Evolutionary conservation across 345 rosid genomes (phyloP).

Genomic region (Salix koriyanagi): DNA sequence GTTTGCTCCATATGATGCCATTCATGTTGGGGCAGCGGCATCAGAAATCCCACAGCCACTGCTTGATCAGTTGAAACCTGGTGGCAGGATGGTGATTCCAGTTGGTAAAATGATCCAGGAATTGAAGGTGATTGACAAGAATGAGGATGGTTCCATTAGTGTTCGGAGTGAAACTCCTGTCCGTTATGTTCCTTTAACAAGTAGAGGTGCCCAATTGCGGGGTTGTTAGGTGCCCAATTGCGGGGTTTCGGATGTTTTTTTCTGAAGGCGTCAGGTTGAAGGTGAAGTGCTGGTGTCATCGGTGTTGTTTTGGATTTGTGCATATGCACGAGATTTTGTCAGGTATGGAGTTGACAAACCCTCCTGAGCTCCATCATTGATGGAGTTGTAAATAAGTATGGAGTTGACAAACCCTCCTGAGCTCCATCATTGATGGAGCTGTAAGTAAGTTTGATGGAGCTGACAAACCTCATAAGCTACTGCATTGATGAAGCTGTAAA

Average conservation of each 20-base stretch:
- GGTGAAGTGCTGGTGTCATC: not conserved
- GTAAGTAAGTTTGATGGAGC: no score
- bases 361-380: not conserved
- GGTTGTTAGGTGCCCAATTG: not conserved
- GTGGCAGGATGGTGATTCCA: conserved; percentile 97
- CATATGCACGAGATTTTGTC: not conserved
- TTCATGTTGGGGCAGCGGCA: conserved; percentile 98
- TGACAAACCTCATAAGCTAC: no score
- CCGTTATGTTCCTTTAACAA: conserved; percentile 90
- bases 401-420: no score
- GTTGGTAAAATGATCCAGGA: conserved; percentile 82
- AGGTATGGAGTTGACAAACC: not conserved
- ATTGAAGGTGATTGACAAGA: conserved; percentile 71
- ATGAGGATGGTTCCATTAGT: conserved; percentile 68
- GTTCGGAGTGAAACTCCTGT: conserved; percentile 62
- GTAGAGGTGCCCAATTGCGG: conserved; percentile 68
- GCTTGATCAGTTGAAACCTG: conserved; percentile 90
- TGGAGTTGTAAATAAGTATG: not conserved
- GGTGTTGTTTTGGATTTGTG: not conserved
- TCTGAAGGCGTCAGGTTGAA: not conserved
- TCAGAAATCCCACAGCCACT: conserved; percentile 76
- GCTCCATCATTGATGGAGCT: no score
- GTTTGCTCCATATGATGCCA: conserved; percentile 85
- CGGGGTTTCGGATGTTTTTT: not conserved
- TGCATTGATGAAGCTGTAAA: not conserved